phyloP scores from a whole-genome alignment of 352 stramenopile species.

The Phytophthora foliorum region DNA sequence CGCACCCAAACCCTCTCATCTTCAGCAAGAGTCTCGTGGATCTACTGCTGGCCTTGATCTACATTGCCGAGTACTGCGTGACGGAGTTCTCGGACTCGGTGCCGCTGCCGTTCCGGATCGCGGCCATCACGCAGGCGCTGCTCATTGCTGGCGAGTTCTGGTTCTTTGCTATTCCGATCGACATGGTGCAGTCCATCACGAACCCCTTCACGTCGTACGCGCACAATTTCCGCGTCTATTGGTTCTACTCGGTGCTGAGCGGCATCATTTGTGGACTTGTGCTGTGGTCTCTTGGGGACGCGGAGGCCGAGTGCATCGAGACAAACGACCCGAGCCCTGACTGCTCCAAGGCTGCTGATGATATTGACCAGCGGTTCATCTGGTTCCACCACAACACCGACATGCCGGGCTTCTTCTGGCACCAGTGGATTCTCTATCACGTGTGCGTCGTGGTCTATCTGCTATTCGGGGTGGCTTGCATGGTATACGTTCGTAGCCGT shows the following conservation, averaged over 20 bases:
- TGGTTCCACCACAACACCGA: conserved; percentile 90
- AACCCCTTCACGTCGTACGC: conserved; percentile 92
- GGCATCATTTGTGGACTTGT: conserved; percentile 73
- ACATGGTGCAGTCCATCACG: conserved; percentile 91
- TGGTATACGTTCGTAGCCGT: conserved; percentile 83
- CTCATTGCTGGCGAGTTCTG: conserved; percentile 90
- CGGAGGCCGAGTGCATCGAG: conserved; percentile 32
- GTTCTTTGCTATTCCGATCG: conserved; percentile 91
- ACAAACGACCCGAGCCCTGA: conserved; percentile 30
- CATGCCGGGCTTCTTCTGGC: conserved; percentile 81
- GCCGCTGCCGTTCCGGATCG: conserved; percentile 66
- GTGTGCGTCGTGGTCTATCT: conserved; percentile 83
- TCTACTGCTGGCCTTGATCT: conserved; percentile 72
- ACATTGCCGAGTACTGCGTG: conserved; percentile 79
- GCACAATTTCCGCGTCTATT: conserved; percentile 87
- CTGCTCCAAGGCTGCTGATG: conserved; percentile 27
- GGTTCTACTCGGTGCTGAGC: conserved; percentile 84
- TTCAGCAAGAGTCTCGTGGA: conserved; percentile 91
- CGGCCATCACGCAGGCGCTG: conserved; percentile 77
- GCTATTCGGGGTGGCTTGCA: conserved; percentile 75
- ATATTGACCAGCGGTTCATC: conserved; percentile 66
- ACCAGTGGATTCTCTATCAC: conserved; percentile 88
- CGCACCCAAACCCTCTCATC: conserved; percentile 88
- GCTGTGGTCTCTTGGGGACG: conserved; percentile 69
- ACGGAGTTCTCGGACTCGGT: conserved; percentile 73